Percentiles rank a stretch among this genome's conserved stretches.
phyloP scores from a whole-genome alignment of 1,284 basidiomycete genomes.

The Pseudozyma tsukubaensis region DNA sequence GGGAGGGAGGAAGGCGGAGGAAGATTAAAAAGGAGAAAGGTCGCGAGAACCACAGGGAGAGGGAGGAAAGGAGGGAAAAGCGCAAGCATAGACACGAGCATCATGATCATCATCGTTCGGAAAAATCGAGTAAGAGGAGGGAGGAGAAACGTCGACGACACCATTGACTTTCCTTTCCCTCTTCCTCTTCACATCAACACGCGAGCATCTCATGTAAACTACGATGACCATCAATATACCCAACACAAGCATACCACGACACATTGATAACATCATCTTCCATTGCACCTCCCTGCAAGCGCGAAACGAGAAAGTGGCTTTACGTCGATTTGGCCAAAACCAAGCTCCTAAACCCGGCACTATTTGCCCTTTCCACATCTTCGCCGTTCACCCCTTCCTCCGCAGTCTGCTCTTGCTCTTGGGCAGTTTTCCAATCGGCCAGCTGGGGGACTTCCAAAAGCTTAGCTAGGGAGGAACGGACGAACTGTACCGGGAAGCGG shows the following conservation, averaged over 20 bases:
- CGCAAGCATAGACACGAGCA: not conserved
- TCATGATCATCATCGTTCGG: not conserved
- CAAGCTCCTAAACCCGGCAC: slow-evolving; percentile 12
- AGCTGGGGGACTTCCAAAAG: slow-evolving; percentile 50
- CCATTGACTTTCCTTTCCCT: not conserved
- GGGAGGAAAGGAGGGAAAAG: slow-evolving; percentile 1
- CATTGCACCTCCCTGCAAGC: too few species aligned
- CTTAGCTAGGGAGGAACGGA: slow-evolving; percentile 44
- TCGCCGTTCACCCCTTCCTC: slow-evolving; percentile 6
- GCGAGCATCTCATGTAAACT: not conserved
- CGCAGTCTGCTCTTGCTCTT: not conserved
- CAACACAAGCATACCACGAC: not conserved
- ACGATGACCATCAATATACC: not conserved
- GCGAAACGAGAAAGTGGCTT: too few species aligned
- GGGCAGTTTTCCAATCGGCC: slow-evolving; percentile 56
- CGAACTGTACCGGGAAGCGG: slow-evolving; percentile 43
- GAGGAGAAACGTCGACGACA: not conserved
- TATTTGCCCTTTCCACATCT: slow-evolving; percentile 6
- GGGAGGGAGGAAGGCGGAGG: not conserved
- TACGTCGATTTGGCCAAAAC: not conserved
- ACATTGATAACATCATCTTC: too few species aligned
- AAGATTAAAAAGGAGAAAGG: not conserved
- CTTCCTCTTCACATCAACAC: not conserved
- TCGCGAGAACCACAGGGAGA: not conserved
- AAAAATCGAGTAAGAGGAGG: not conserved